Percentiles rank a stretch among this genome's conserved stretches.
Conservation (phyloP, 148 eudicot species). For the Chenopodium quinoa region DNA sequence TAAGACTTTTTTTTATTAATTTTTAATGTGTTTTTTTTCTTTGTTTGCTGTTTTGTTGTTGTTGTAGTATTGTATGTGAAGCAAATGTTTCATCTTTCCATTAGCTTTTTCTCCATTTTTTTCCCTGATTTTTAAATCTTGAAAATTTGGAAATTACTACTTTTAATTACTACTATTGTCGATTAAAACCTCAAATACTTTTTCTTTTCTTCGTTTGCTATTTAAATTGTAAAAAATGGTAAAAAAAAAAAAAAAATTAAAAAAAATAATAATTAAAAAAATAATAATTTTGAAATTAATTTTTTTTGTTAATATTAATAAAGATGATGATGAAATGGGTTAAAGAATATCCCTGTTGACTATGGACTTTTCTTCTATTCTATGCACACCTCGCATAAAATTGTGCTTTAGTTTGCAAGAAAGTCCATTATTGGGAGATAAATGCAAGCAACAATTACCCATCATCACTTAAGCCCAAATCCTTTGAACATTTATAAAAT, state of each 20-base stretch:
- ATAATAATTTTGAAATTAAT: no score
- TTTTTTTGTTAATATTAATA: no score
- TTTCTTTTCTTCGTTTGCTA: not conserved
- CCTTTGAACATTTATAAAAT: not conserved
- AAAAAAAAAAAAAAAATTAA: no score
- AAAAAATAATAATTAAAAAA: no score
- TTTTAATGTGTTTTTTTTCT: not conserved
- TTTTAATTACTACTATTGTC: not conserved
- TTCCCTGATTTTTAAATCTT: slow-evolving; percentile 5
- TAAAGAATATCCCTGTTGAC: slow-evolving; percentile 14
- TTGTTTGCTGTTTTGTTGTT: slow-evolving; percentile 31
- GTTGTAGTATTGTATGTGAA: slow-evolving; percentile 43
- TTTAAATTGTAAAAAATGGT: not conserved
- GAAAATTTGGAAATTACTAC: not conserved
- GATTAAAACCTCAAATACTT: not conserved
- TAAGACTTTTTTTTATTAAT: slow-evolving; percentile 36
- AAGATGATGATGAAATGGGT: slow-evolving; percentile 4
- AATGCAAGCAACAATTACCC: not conserved
- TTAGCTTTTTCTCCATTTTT: slow-evolving; percentile 16
- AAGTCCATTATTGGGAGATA: slow-evolving; percentile 5
- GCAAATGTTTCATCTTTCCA: slow-evolving; percentile 69
- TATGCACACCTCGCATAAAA: not conserved
- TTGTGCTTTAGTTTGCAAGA: not conserved
- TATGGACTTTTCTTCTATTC: slow-evolving; percentile 20
- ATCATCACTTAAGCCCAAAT: not conserved